Evolutionary conservation across 2,329 filamentous ascomycete genomes (phyloP).

Genomic region (Hymenoscyphus fructigenus): DNA sequence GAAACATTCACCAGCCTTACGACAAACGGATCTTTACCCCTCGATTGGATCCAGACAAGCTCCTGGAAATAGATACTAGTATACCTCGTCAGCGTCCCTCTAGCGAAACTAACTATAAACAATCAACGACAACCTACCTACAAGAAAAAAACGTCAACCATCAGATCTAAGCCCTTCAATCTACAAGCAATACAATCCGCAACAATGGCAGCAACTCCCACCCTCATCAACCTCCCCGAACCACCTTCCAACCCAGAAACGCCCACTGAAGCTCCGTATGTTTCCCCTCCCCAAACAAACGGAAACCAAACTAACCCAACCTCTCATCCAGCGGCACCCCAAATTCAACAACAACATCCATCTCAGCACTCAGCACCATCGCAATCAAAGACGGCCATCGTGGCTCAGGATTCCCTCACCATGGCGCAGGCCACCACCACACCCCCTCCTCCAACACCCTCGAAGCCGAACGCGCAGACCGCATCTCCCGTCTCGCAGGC

Average conservation of each 20-base stretch:
- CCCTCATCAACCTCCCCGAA: conserved; percentile 80
- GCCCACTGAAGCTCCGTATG: conserved; percentile 87
- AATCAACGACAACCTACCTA: neutral
- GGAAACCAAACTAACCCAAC: conserved; percentile 20
- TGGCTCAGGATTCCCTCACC: conserved; percentile 67
- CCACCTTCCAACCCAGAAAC: conserved; percentile 81
- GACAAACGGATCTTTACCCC: neutral
- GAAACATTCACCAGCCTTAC: neutral
- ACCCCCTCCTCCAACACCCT: conserved; percentile 69
- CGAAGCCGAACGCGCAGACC: conserved; percentile 89
- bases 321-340: conserved; percentile 71
- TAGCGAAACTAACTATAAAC: neutral
- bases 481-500: conserved; percentile 92
- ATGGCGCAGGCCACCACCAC: conserved; percentile 56
- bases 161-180: neutral
- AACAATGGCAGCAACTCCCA: conserved; percentile 39
- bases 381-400: conserved; percentile 96
- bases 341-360: conserved; percentile 86
- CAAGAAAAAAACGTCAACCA: neutral
- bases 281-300: conserved; percentile 14
- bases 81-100: neutral
- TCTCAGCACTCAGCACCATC: conserved; percentile 87
- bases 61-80: neutral
- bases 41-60: neutral
- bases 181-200: neutral